Evolutionary conservation across 805 yeast species (phyloP).

Genomic region (Candida nonsorbophila): DNA sequence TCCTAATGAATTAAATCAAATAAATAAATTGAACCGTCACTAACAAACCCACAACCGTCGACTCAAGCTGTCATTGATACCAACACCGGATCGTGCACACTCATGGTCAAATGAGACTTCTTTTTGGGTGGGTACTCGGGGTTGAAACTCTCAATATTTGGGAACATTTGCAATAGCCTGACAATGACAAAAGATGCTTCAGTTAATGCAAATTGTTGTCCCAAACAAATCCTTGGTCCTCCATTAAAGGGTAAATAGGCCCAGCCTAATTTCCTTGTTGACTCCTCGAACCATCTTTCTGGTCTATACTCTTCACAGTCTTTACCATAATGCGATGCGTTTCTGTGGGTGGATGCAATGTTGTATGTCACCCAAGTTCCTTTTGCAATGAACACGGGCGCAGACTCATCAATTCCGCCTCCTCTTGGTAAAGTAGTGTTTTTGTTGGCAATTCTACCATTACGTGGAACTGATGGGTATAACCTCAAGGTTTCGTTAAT

Average conservation of each 20-base stretch:
- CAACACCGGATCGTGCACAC: too few relatives aligned
- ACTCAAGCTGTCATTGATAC: too few relatives aligned
- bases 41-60: too few relatives aligned
- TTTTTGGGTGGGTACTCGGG: conserved; percentile 20
- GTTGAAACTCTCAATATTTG: conserved; percentile 12
- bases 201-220: conserved; percentile 52
- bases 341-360: conserved; percentile 39
- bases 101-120: conserved; percentile 24
- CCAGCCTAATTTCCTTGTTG: conserved; percentile 34
- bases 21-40: too few relatives aligned
- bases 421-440: conserved; percentile 48
- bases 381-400: conserved; percentile 37
- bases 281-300: conserved; percentile 40
- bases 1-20: too few relatives aligned
- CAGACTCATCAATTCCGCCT: conserved; percentile 33
- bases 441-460: conserved; percentile 40
- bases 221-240: conserved; percentile 52
- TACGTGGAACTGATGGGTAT: conserved; percentile 48
- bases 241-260: conserved; percentile 50
- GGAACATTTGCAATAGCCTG: conserved; percentile 25
- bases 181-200: conserved; percentile 43
- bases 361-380: conserved; percentile 38
- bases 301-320: conserved; percentile 43
- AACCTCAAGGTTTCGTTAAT: conserved; percentile 45
- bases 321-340: conserved; percentile 33